A percentile compares a stretch with the other conserved stretches of the same genome.
Evolutionary conservation across 169 alveolate species (phyloP).

Genomic region (Miamiensis avidus): DNA sequence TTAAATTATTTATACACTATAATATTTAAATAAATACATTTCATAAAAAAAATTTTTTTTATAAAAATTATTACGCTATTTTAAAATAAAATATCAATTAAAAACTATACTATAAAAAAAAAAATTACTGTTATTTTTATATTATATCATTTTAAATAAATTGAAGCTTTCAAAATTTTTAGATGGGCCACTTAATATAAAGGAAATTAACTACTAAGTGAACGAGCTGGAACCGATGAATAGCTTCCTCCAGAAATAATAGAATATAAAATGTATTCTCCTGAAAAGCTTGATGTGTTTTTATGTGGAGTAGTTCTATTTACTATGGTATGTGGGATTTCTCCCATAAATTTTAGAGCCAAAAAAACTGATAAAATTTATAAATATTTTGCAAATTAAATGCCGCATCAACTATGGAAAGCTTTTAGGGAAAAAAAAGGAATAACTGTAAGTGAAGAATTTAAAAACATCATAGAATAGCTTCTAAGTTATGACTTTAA

Average conservation of each 20-base stretch:
- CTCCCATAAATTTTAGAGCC: neutral
- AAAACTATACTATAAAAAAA: too few relatives aligned
- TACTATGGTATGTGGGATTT: neutral
- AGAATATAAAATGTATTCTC: neutral
- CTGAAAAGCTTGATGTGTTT: neutral
- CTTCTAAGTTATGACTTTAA: neutral
- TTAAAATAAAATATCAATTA: too few relatives aligned
- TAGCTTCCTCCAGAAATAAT: neutral
- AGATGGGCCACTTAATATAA: neutral
- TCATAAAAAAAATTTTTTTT: too few relatives aligned
- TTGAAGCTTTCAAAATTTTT: too few relatives aligned
- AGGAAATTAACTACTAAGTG: neutral
- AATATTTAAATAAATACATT: too few relatives aligned
- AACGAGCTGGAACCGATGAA: neutral
- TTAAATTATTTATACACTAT: too few relatives aligned
- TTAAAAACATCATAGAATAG: neutral
- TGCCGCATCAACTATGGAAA: neutral
- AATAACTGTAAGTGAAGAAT: neutral
- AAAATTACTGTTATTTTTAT: too few relatives aligned
- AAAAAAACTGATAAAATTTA: neutral
- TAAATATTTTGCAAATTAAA: neutral
- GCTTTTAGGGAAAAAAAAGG: neutral
- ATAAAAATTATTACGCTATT: too few relatives aligned
- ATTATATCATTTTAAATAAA: too few relatives aligned
- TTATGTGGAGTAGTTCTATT: neutral